phyloP scores from a whole-genome alignment of 2,329 filamentous ascomycete genomes.

The Colletotrichum noveboracense region DNA sequence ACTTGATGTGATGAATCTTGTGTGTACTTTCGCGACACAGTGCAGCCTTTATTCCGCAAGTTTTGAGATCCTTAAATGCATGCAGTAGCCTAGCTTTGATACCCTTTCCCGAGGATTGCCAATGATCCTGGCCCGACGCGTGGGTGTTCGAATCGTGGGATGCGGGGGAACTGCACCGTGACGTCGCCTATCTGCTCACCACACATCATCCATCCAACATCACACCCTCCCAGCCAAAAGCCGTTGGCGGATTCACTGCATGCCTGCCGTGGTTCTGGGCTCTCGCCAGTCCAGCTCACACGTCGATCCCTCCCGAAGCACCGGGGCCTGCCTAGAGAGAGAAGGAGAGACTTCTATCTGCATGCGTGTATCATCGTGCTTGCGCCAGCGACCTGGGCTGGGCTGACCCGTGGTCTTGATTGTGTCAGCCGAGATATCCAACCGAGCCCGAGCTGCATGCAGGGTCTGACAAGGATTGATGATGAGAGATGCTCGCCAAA shows the following conservation, averaged over 20 bases:
- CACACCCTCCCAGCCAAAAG: not conserved
- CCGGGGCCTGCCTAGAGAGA: not conserved
- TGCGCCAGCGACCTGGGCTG: not conserved
- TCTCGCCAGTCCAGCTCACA: not conserved
- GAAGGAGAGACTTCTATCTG: not conserved
- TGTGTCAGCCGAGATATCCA: not conserved
- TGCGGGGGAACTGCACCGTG: constrained; percentile 11
- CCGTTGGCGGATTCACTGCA: not conserved
- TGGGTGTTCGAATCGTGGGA: not conserved
- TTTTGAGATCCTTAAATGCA: no score
- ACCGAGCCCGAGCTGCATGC: constrained; percentile 10
- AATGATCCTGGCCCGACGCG: not conserved
- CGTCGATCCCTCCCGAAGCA: not conserved
- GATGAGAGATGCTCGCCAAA: not conserved
- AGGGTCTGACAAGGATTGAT: constrained; percentile 8
- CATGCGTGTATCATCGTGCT: not conserved
- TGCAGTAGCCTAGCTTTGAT: not conserved
- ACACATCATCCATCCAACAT: not conserved
- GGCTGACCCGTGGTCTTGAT: not conserved
- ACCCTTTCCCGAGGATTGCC: not conserved
- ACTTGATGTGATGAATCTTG: not conserved
- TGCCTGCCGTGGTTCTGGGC: not conserved
- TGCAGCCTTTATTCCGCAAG: not conserved
- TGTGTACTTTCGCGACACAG: not conserved
- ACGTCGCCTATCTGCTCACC: constrained; percentile 16